These are phyloP conservation scores for Gossypium raimondii DNA, from an alignment of 345 rosid species.

Conservation along the genomic window DNA sequence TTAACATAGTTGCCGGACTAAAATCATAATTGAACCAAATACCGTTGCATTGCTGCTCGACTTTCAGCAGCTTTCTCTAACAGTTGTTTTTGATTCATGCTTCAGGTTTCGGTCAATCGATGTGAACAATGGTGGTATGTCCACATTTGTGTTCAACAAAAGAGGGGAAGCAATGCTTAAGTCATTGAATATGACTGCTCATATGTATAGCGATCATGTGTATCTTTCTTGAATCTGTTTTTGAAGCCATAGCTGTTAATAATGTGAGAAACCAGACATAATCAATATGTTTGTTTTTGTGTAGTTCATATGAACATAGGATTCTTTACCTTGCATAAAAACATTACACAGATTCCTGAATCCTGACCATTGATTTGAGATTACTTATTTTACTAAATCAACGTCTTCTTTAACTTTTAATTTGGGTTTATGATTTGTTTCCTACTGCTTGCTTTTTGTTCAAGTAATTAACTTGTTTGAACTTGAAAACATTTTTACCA, in stretches of 20 bases:
- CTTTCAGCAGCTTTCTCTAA: neutral
- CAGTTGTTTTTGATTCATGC: neutral
- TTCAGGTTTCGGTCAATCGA: slow-evolving; percentile 56
- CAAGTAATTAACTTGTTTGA: no score
- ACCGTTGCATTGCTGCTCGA: neutral
- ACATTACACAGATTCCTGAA: neutral
- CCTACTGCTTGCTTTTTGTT: no score
- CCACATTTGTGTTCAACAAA: slow-evolving; percentile 41
- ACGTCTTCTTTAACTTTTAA: no score
- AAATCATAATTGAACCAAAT: no score
- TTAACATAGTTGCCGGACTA: no score
- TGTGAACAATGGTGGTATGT: slow-evolving; percentile 56
- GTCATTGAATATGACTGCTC: slow-evolving; percentile 51
- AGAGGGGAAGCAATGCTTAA: slow-evolving; percentile 66
- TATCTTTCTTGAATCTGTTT: slow-evolving; percentile 26
- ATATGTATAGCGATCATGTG: slow-evolving; percentile 45
- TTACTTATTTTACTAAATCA: no score
- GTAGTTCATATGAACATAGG: neutral
- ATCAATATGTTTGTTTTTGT: neutral
- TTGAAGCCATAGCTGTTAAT: neutral
- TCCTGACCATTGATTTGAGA: neutral
- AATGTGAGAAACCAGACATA: neutral
- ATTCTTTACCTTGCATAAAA: neutral
- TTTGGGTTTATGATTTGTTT: no score
- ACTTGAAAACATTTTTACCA: no score